These are phyloP conservation scores for Zanthoxylum bungeanum DNA, from an alignment of 345 rosid genomes.

Conservation along the genomic window DNA sequence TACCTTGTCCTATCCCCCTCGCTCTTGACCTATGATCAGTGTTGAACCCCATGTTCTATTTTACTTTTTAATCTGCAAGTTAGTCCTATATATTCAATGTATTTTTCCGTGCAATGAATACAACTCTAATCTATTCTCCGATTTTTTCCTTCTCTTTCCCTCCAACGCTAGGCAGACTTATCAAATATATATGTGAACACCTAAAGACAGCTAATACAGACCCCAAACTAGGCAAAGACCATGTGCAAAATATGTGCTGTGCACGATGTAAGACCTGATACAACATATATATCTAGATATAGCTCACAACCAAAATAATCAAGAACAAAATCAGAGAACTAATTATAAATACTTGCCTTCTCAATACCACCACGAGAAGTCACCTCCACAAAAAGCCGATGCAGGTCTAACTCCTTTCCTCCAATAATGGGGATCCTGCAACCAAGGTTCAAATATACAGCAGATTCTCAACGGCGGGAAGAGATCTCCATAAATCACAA, in stretches of 20 bases:
- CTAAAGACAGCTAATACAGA: not conserved
- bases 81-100: no score
- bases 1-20: no score
- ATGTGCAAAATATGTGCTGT: not conserved
- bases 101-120: no score
- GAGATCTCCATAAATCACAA: not conserved
- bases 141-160: no score
- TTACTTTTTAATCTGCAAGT: no score
- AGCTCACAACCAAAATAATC: not conserved
- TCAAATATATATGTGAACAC: not conserved
- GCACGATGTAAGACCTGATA: not conserved
- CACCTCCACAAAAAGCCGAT: slow-evolving; percentile 86
- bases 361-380: slow-evolving; percentile 93
- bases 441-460: not conserved
- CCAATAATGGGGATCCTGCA: slow-evolving; percentile 92
- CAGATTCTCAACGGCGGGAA: not conserved
- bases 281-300: not conserved
- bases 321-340: not conserved
- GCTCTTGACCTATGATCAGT: no score
- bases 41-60: no score
- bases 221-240: not conserved
- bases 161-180: not conserved
- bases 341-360: slow-evolving; percentile 46
- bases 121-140: no score
- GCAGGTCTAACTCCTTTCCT: slow-evolving; percentile 87